Conservation (phyloP, 192 early-diverging fungal species). For the Linnemannia schmuckeri region DNA sequence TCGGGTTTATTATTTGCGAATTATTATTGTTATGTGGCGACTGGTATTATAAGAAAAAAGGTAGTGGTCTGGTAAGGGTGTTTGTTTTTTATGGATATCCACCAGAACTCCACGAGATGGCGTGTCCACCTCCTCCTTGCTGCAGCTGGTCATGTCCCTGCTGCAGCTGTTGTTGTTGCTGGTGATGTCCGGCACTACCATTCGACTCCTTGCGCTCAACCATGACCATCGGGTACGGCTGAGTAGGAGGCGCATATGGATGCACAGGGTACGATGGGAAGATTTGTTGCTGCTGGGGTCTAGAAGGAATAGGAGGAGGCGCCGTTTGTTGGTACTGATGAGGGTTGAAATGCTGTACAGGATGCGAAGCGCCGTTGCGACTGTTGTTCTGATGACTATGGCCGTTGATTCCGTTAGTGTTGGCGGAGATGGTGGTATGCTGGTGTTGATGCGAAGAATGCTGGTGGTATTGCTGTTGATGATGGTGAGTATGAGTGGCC, state of each 20-base stretch:
- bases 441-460: background rate
- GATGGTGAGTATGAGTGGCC: constrained; percentile 22
- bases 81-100: constrained; percentile 28
- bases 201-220: constrained; percentile 12
- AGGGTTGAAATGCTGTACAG: background rate
- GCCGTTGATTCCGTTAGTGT: background rate
- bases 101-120: constrained; percentile 40
- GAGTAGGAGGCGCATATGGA: constrained; percentile 33
- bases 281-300: constrained; percentile 19
- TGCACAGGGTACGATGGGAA: constrained; percentile 38
- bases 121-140: constrained; percentile 27
- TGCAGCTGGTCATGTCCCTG: constrained; percentile 6
- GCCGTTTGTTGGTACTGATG: background rate
- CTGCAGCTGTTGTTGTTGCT: constrained; percentile 34
- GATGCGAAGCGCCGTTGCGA: background rate
- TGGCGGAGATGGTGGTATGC: background rate
- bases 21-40: no score
- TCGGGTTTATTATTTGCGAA: no score
- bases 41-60: background rate
- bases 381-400: background rate
- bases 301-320: constrained; percentile 19
- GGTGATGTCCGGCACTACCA: background rate
- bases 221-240: constrained; percentile 39
- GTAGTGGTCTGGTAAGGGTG: background rate
- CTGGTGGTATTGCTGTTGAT: constrained; percentile 27